Evolutionary conservation across 768 basidiomycete species (phyloP), one percentile per base, ranked within the genome.

Genomic region (Leucogyrophana mollusca): DNA sequence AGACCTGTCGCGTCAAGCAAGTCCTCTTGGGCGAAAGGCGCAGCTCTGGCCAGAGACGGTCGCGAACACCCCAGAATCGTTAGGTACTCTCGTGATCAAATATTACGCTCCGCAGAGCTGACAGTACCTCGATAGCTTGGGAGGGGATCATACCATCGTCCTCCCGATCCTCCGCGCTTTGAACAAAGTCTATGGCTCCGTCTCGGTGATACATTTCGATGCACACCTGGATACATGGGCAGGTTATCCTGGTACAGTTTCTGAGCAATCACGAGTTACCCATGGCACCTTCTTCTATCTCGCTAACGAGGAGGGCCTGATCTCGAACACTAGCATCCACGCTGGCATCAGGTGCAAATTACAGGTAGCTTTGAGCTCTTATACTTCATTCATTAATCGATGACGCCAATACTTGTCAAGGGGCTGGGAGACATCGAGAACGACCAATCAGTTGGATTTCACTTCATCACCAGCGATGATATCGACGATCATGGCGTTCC

Each of bases 131-230:
- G 34, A 37, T 40, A 64, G 63, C 45, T 71, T 90, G 22, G 93
- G 93, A 20, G 92, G 92, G 5, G 92, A 94, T 57, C 92, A 94
- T 62, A 90, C 90, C 11, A 87, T 93, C 52, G 90, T 85, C 7
- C 77, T 92, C 14, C 90, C 91, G 7, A 91, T 94, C 54, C 76
- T 94, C 11, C 84, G 90, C 36, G 79, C 91, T 13, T 67, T 94
- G 34, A 67, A 87, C 68, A 82, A 82, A 57, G 74, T 87, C 20
- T 91, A 94, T 59, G 91, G 90, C 1, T 87, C 87, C 0, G 76
- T 90, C 45, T 83, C 84, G 27, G 85, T 89, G 36, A 87, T 92
- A 37, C 91, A 93, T 60, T 90, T 92, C 51, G 90, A 92, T 57
- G 85, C 76, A 5, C 84, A 85, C 56, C 69, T 80, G 65, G 87